Percentiles rank a stretch among this genome's conserved stretches.
Evolutionary conservation across 805 yeast species (phyloP).

Genomic region (Maudiozyma saulgeensis): DNA sequence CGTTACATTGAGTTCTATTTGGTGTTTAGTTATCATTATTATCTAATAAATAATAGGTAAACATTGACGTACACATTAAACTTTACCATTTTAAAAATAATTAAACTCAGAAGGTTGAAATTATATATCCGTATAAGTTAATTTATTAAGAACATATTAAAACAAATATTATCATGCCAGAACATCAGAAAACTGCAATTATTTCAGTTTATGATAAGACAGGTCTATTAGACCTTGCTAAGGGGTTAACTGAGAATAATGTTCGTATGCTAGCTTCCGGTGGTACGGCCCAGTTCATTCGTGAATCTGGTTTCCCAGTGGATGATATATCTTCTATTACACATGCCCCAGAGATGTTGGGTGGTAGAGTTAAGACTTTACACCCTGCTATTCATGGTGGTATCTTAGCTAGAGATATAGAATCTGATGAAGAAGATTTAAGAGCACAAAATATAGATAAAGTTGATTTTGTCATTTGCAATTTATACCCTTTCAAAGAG

Average conservation of each 20-base stretch:
- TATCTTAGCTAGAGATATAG: slow-evolving; percentile 88
- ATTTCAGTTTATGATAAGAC: slow-evolving; percentile 96
- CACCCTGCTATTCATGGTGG: slow-evolving; percentile 99
- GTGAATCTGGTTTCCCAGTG: slow-evolving; percentile 97
- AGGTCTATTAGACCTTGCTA: slow-evolving; percentile 89
- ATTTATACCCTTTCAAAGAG: slow-evolving; percentile 96
- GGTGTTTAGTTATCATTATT: not conserved
- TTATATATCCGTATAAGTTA: not conserved
- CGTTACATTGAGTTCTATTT: not conserved
- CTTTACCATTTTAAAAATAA: not conserved
- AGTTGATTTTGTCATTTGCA: slow-evolving; percentile 95
- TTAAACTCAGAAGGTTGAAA: not conserved
- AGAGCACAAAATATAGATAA: slow-evolving; percentile 84
- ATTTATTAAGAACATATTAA: not conserved
- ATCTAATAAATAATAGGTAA: not conserved
- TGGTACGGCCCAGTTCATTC: slow-evolving; percentile 87
- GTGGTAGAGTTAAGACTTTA: slow-evolving; percentile 95
- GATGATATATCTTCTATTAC: slow-evolving; percentile 93
- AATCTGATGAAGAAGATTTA: slow-evolving; percentile 82
- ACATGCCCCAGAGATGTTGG: slow-evolving; percentile 98
- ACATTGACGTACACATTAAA: not conserved
- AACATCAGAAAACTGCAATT: slow-evolving; percentile 74
- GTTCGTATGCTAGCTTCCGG: slow-evolving; percentile 95
- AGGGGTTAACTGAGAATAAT: slow-evolving; percentile 80
- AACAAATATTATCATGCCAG: not conserved